phyloP scores from a whole-genome alignment of 805 yeast species.

The Jamesozyma hellenica region DNA sequence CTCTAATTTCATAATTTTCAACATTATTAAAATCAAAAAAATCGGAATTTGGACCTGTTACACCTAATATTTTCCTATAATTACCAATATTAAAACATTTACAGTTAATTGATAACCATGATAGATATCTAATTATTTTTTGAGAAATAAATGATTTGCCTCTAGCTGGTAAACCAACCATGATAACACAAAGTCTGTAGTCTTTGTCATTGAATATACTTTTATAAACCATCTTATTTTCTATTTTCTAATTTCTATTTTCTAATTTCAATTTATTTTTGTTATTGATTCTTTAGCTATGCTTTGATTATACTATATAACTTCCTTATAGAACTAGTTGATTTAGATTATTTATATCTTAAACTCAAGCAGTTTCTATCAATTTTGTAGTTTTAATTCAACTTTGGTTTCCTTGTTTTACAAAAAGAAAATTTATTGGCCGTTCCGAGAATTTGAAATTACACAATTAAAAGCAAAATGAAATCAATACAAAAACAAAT shows the following conservation, averaged over 20 bases:
- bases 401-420: too few relatives aligned
- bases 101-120: constrained; percentile 84
- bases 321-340: too few relatives aligned
- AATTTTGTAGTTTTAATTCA: too few relatives aligned
- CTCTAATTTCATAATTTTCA: constrained; percentile 53
- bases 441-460: neutral
- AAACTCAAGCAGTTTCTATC: too few relatives aligned
- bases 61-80: constrained; percentile 58
- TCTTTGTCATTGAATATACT: constrained; percentile 39
- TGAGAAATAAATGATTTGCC: constrained; percentile 94
- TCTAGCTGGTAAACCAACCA: constrained; percentile 83
- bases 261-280: too few relatives aligned
- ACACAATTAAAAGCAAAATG: neutral
- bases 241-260: neutral
- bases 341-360: too few relatives aligned
- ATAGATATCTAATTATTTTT: constrained; percentile 81
- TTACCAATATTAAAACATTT: constrained; percentile 84
- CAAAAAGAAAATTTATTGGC: too few relatives aligned
- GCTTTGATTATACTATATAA: too few relatives aligned
- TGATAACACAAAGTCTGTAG: constrained; percentile 72
- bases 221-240: constrained; percentile 21
- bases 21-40: constrained; percentile 63
- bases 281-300: too few relatives aligned
- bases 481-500: too few relatives aligned
- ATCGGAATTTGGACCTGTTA: constrained; percentile 47